These are phyloP conservation scores for Paecilomyces niveus DNA, from an alignment of 2,329 filamentous ascomycete species.

Conservation along the genomic window DNA sequence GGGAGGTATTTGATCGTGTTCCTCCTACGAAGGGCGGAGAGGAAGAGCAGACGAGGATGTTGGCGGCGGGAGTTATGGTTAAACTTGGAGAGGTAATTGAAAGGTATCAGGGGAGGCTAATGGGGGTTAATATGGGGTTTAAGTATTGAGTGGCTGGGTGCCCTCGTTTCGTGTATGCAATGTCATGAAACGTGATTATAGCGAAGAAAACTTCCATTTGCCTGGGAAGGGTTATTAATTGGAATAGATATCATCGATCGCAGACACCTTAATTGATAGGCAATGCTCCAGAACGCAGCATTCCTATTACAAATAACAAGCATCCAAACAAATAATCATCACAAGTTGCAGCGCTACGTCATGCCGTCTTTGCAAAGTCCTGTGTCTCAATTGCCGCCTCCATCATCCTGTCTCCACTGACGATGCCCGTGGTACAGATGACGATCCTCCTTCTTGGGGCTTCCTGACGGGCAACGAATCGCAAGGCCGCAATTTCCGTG, in stretches of 20 bases:
- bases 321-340: background rate
- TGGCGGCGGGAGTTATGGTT: conserved; percentile 77
- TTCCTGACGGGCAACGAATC: conserved; percentile 83
- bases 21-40: conserved; percentile 49
- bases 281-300: background rate
- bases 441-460: conserved; percentile 74
- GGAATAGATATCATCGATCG: too few species aligned
- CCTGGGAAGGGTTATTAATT: too few species aligned
- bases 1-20: conserved; percentile 60
- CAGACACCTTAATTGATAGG: background rate
- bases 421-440: conserved; percentile 85
- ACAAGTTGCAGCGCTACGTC: background rate
- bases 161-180: too few species aligned
- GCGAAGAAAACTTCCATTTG: too few species aligned
- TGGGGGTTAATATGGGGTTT: conserved; percentile 58
- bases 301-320: background rate
- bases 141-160: conserved; percentile 18
- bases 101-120: conserved; percentile 67
- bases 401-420: conserved; percentile 86
- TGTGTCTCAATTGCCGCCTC: conserved; percentile 71
- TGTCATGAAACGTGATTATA: too few species aligned
- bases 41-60: conserved; percentile 42
- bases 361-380: conserved; percentile 44
- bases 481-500: conserved; percentile 86
- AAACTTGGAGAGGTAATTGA: conserved; percentile 75